Base-by-base conservation (phyloP, 208 protist genomes). In the Naegleria gruberi region DNA sequence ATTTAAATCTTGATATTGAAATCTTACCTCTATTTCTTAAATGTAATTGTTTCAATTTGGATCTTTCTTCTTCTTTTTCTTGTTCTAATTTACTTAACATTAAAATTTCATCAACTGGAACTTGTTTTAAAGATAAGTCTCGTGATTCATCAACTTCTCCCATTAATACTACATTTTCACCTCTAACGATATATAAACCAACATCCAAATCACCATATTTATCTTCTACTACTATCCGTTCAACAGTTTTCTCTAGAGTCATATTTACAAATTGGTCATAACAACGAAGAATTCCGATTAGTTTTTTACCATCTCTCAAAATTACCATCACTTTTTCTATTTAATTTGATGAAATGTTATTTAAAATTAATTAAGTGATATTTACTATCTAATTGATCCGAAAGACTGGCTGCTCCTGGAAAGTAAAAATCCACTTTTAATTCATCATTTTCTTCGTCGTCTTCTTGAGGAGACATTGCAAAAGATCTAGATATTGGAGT, bases 241-340 rank as follows among this genome's bases (percentile, higher is more conserved):
- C 89, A n/a, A 88, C 43, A 37, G 73, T 82, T 8, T 41, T 43
- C 30, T 91, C 89, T 12, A 91, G 34, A 17, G 89, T 74, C 46
- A 91, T 89, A 74, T 91, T 91, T 34, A 74, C 82, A 87, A 74
- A 91, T 91, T 91, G 89, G 47, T 91, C 89, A 43, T 89, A 91
- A 65, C 82, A 51, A 7, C 89, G 34, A 15, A 91, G 43, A 45
- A 43, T 87, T 65, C 89, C 89, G 44, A 91, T 89, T 19, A 91
- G 37, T 73, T 89, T 89, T 74, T 55, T 91, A 43, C 89, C 89
- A 44, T 91, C 89, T 47, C 82, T 85, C 12, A 91, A 43, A 30
- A 91, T 26, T 8, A 91, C 44, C 23, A 91, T 37, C 1, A 91
- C 77, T 91, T 89, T n/a, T 77, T 91, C 87, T 90, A 55, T 17